Conservation (phyloP, 352 stramenopile genomes). For the Phytophthora pseudosyringae region DNA sequence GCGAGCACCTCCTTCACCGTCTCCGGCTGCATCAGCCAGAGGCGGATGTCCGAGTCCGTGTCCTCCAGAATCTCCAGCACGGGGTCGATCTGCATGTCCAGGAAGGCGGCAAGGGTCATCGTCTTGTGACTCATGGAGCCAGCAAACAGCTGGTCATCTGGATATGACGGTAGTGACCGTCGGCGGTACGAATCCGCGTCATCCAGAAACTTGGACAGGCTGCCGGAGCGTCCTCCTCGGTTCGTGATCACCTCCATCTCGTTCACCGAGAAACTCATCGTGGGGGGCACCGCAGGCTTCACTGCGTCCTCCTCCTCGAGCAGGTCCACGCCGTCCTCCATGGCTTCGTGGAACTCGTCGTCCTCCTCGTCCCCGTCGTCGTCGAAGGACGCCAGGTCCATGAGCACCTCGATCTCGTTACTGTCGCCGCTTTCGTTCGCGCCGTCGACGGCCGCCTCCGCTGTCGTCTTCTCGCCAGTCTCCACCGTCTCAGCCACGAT, state of each 20-base stretch:
- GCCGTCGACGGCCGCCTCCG: conserved; percentile 4
- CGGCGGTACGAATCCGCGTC: conserved; percentile 77
- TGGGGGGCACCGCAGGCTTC: conserved; percentile 49
- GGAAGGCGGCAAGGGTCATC: conserved; percentile 69
- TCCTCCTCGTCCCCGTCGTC: conserved; percentile 42
- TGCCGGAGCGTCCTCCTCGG: conserved; percentile 67
- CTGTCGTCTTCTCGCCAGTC: conserved; percentile 16
- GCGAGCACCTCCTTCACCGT: conserved; percentile 80
- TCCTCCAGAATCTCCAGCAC: conserved; percentile 89
- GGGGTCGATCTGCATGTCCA: conserved; percentile 86
- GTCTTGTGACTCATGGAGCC: conserved; percentile 60
- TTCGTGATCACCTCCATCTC: conserved; percentile 89
- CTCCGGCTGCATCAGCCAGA: conserved; percentile 83
- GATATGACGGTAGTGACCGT: conserved; percentile 75
- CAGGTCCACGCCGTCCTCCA: conserved; percentile 43
- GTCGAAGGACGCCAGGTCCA: conserved; percentile 33
- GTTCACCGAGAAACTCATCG: conserved; percentile 81
- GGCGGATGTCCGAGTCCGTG: conserved; percentile 82
- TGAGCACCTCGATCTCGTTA: conserved; percentile 16
- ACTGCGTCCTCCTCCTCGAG: conserved; percentile 38
- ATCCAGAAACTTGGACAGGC: conserved; percentile 83
- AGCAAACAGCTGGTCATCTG: conserved; percentile 64
- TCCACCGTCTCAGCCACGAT: background rate
- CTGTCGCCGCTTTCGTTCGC: conserved; percentile 20
- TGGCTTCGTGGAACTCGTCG: conserved; percentile 56